Base-by-base conservation (phyloP, 2,329 filamentous ascomycete genomes). In the Purpureocillium takamizusanense region DNA sequence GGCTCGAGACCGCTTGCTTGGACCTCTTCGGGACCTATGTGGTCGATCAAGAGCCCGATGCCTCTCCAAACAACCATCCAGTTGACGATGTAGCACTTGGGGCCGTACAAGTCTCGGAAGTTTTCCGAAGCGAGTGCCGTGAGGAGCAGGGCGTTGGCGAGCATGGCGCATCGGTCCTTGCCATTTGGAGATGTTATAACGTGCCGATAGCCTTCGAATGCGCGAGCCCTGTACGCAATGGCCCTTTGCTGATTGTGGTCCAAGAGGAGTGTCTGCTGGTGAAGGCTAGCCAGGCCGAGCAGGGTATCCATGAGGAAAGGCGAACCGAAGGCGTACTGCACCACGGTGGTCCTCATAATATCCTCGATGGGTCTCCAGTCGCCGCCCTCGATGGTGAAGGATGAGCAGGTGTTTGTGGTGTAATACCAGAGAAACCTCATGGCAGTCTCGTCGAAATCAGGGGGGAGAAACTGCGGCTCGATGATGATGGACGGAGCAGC, bases 391-490 rank as follows among this genome's bases (percentile, higher is more conserved):
- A 67, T 53, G 12, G 66, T 61, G 49, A 76, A 72, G 12, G 67
- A 68, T 3, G 54, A 42, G 45, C 57, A 70, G 8, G 69, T 70
- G 25, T 63, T 52, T 8, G 58, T 60, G 11, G 67, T 69, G 48
- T 73, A 77, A 48, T 73, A 72, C 71, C 72, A 76, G 7, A 77
- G 49, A 31, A 76, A 61, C 44, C 64, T 67, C 68, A 77, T 70
- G 42, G 76, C 71, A 18, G 57, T 46, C 25, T 60, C 56, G 31
- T 63, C 55, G 37, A 61, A 51, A 11, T 52, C 52, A 1, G 42
- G 41, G 2, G 66, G 52, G 9, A 45, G 63, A 45, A 50, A 53
- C 34, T 57, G 42, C 9, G 55, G 52, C 33, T 56, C 49, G 15
- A 44, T 35, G 28, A 51, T 38, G 28, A 54, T 38, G 27, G 45